Conservation (phyloP, 768 basidiomycete species). For the Phaffia tasmanica region DNA sequence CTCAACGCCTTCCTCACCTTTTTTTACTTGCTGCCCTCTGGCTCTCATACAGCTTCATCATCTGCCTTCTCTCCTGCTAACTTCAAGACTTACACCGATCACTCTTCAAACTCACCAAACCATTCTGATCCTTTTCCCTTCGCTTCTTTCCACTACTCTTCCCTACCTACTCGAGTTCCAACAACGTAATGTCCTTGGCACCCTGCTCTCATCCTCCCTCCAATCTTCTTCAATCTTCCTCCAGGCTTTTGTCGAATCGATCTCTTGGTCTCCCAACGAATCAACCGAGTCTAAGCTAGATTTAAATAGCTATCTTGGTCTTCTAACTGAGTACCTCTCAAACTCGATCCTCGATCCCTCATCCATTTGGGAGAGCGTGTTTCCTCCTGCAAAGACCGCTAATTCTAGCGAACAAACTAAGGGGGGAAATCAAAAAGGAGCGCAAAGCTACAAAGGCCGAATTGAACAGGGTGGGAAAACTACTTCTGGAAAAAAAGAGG, state of each 20-base stretch:
- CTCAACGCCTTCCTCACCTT: background rate
- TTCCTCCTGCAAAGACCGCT: constrained; percentile 33
- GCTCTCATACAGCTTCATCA: constrained; percentile 60
- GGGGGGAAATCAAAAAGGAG: constrained; percentile 26
- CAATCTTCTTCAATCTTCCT: constrained; percentile 26
- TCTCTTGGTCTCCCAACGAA: constrained; percentile 5
- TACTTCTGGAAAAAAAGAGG: background rate
- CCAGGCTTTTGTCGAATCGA: constrained; percentile 15
- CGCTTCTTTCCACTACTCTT: constrained; percentile 53
- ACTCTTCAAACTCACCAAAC: constrained; percentile 61
- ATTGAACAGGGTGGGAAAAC: constrained; percentile 10
- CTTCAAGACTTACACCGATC: constrained; percentile 41
- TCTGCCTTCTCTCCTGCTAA: constrained; percentile 65
- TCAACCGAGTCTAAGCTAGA: constrained; percentile 26
- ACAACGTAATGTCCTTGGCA: constrained; percentile 36
- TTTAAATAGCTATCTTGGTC: constrained; percentile 29
- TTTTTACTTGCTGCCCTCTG: background rate
- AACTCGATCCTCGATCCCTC: constrained; percentile 34
- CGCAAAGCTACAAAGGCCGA: constrained; percentile 10
- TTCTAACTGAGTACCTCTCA: constrained; percentile 34
- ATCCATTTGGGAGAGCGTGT: constrained; percentile 36
- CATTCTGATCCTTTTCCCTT: constrained; percentile 52
- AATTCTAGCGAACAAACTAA: constrained; percentile 23
- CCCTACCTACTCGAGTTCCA: constrained; percentile 45
- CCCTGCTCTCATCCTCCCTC: constrained; percentile 36